Evolutionary conservation across 148 eudicot species (phyloP).

Genomic region (Vaccinium darrowii): DNA sequence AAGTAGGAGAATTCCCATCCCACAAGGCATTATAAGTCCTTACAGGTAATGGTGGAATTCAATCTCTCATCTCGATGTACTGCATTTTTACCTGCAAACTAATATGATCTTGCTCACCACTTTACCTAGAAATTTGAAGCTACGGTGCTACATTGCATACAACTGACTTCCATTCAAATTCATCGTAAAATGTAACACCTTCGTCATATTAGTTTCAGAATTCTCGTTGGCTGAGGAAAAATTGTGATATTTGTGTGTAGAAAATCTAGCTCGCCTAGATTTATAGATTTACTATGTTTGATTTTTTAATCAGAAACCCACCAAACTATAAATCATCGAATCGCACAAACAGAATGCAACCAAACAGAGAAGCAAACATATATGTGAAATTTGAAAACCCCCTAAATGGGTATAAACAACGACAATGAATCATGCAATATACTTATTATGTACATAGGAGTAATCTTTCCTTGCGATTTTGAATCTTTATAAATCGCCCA

Average conservation of each 20-base stretch:
- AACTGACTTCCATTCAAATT: not conserved
- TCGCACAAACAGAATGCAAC: too few species aligned
- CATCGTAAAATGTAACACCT: not conserved
- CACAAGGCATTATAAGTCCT: slow-evolving; percentile 72
- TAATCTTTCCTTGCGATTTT: too few species aligned
- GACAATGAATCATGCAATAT: too few species aligned
- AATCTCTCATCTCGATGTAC: not conserved
- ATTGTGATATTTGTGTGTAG: not conserved
- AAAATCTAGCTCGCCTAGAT: too few species aligned
- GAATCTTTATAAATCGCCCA: too few species aligned
- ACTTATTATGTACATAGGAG: too few species aligned
- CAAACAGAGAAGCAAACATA: too few species aligned
- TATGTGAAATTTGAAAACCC: too few species aligned
- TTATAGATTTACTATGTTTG: too few species aligned
- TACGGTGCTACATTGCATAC: not conserved
- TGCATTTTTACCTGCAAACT: not conserved
- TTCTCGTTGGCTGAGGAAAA: not conserved
- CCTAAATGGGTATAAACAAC: too few species aligned
- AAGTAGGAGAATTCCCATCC: slow-evolving; percentile 49
- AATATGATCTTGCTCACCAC: not conserved
- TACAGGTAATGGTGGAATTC: slow-evolving; percentile 41
- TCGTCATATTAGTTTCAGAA: not conserved
- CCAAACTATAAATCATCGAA: too few species aligned
- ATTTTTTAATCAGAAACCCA: too few species aligned
- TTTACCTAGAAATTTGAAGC: not conserved